phyloP scores from a whole-genome alignment of 2,329 filamentous ascomycete species.

The Cladophialophora exuberans region DNA sequence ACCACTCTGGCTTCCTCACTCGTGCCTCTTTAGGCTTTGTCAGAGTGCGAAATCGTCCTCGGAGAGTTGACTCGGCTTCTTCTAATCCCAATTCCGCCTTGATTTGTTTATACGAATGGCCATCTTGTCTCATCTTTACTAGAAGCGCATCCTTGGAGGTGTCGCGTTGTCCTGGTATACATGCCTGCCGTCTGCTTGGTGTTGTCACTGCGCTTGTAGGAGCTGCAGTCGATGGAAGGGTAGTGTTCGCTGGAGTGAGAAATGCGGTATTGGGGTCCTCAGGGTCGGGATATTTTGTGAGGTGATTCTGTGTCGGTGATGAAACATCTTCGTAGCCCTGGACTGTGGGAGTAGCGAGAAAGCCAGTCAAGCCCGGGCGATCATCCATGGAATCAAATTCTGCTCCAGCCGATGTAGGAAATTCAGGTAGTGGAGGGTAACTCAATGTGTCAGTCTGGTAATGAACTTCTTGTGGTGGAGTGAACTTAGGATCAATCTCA shows the following conservation, averaged over 20 bases:
- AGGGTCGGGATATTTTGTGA: background rate
- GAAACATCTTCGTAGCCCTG: background rate
- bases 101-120: conserved; percentile 53
- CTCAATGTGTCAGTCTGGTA: background rate
- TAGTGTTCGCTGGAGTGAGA: too few species aligned
- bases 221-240: background rate
- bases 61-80: conserved; percentile 53
- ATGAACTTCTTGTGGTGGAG: background rate
- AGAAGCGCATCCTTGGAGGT: conserved; percentile 44
- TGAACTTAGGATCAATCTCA: background rate
- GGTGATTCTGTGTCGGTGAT: background rate
- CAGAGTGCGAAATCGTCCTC: conserved; percentile 50
- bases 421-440: conserved; percentile 16
- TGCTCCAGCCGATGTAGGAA: conserved; percentile 1
- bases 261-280: background rate
- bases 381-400: background rate
- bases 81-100: conserved; percentile 47
- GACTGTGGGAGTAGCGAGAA: background rate
- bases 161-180: conserved; percentile 21
- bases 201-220: background rate
- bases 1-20: conserved; percentile 51
- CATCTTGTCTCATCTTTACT: conserved; percentile 44
- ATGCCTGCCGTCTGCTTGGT: background rate
- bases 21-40: conserved; percentile 51
- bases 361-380: background rate